These are phyloP conservation scores for Tilletiaria anomala DNA, from an alignment of 1,284 basidiomycete species.

Conservation along the genomic window DNA sequence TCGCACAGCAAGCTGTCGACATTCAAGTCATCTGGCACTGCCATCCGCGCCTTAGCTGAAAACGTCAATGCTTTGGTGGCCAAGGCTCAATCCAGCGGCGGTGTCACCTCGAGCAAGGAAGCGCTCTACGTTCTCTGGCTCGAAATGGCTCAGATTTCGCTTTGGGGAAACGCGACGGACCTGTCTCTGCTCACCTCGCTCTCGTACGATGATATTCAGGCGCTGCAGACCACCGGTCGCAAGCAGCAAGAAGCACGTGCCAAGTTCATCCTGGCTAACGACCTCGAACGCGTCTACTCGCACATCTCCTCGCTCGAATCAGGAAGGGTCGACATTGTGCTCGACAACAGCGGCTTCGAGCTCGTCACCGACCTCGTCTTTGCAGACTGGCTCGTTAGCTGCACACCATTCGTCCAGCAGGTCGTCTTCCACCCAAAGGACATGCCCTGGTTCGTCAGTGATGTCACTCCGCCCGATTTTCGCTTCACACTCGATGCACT, in stretches of 20 bases:
- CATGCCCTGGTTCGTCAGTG: constrained; percentile 38
- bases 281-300: constrained; percentile 55
- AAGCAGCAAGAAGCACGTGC: constrained; percentile 22
- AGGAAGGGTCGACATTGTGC: constrained; percentile 65
- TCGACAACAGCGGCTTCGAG: constrained; percentile 89
- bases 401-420: constrained; percentile 19
- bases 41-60: constrained; percentile 49
- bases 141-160: constrained; percentile 68
- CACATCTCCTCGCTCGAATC: constrained; percentile 26
- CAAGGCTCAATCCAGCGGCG: no score
- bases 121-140: constrained; percentile 47
- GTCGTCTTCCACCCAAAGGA: constrained; percentile 38
- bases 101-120: neutral
- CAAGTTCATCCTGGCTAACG: constrained; percentile 68
- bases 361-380: constrained; percentile 86
- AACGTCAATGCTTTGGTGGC: constrained; percentile 21
- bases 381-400: constrained; percentile 57
- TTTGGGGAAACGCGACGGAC: constrained; percentile 56
- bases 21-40: constrained; percentile 62
- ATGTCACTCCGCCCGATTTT: constrained; percentile 36
- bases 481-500: constrained; percentile 42
- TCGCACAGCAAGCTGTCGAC: constrained; percentile 62
- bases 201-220: constrained; percentile 62
- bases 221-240: constrained; percentile 62
- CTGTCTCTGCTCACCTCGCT: constrained; percentile 67